phyloP scores from a whole-genome alignment of 2,329 filamentous ascomycete genomes.

The Colletotrichum higginsianum region DNA sequence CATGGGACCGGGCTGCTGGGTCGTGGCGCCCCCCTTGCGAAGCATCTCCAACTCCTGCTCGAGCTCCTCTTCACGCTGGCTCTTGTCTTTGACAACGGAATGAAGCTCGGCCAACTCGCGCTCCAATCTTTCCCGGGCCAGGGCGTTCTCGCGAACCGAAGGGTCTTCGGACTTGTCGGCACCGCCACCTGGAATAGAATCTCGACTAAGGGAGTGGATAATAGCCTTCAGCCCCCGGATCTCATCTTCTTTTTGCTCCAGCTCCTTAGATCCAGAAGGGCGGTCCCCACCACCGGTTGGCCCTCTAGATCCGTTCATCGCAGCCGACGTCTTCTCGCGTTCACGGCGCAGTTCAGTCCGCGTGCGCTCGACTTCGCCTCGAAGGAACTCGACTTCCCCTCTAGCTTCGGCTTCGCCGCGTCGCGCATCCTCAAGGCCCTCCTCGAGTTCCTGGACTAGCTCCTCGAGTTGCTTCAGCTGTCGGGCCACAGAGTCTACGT shows the following conservation, averaged over 20 bases:
- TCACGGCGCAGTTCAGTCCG: slow-evolving; percentile 90
- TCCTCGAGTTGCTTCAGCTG: slow-evolving; percentile 97
- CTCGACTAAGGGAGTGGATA: slow-evolving; percentile 93
- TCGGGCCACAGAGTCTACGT: slow-evolving; percentile 90
- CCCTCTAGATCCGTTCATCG: slow-evolving; percentile 62
- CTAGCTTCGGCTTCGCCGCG: slow-evolving; percentile 95
- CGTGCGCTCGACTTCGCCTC: slow-evolving; percentile 94
- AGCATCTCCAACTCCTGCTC: slow-evolving; percentile 84
- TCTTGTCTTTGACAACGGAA: slow-evolving; percentile 79
- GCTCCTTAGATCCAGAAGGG: slow-evolving; percentile 75
- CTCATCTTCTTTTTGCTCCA: slow-evolving; percentile 97
- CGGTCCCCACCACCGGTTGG: slow-evolving; percentile 55
- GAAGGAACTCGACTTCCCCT: slow-evolving; percentile 94
- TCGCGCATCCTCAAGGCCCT: slow-evolving; percentile 94
- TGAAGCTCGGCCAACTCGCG: slow-evolving; percentile 86
- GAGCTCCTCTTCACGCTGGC: slow-evolving; percentile 83
- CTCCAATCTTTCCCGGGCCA: slow-evolving; percentile 79
- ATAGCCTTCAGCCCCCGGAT: slow-evolving; percentile 97
- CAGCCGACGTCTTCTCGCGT: slow-evolving; percentile 82
- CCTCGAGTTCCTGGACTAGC: slow-evolving; percentile 95
- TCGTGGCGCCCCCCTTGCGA: slow-evolving; percentile 59
- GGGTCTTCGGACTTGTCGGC: slow-evolving; percentile 47
- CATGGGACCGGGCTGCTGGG: slow-evolving; percentile 13
- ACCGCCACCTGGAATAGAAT: slow-evolving; percentile 70
- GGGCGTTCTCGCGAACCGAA: slow-evolving; percentile 61